Evolutionary conservation across 106 monocot genomes (phyloP).

Genomic region (Apostasia shenzhenica): DNA sequence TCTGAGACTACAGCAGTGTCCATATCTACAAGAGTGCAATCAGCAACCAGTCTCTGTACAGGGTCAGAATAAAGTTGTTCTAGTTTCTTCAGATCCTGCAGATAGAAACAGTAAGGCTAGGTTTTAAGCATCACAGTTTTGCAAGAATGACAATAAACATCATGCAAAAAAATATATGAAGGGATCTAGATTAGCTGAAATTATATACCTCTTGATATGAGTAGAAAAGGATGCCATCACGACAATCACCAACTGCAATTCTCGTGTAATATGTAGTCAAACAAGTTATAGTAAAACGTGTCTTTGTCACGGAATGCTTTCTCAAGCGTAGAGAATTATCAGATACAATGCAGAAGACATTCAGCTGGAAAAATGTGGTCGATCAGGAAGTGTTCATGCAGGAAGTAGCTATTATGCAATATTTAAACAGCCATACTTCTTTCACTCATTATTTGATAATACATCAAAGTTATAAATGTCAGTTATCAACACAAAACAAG

Average conservation of each 20-base stretch:
- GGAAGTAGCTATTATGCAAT: background rate
- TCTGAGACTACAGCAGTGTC: slow-evolving; percentile 79
- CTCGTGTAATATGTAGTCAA: slow-evolving; percentile 51
- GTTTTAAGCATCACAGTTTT: background rate
- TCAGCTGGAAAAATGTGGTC: slow-evolving; percentile 38
- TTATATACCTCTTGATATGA: slow-evolving; percentile 68
- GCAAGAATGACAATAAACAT: background rate
- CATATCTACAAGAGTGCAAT: slow-evolving; percentile 69
- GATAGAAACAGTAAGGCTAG: background rate
- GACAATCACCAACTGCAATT: slow-evolving; percentile 97
- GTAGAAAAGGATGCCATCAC: slow-evolving; percentile 93
- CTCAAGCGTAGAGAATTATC: slow-evolving; percentile 59
- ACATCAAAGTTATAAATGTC: background rate
- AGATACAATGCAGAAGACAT: slow-evolving; percentile 65
- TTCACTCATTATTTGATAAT: background rate
- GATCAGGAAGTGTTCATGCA: background rate
- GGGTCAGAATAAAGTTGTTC: slow-evolving; percentile 82
- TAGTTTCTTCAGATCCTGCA: slow-evolving; percentile 67
- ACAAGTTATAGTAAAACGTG: slow-evolving; percentile 87
- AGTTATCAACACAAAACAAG: background rate
- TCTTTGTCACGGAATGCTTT: slow-evolving; percentile 50
- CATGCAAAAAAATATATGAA: background rate
- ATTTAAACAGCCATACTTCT: background rate
- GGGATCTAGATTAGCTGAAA: background rate
- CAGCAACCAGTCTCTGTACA: slow-evolving; percentile 71